Evolutionary conservation across 2,329 filamentous ascomycete species (phyloP).

Genomic region (Cordyceps militaris): DNA sequence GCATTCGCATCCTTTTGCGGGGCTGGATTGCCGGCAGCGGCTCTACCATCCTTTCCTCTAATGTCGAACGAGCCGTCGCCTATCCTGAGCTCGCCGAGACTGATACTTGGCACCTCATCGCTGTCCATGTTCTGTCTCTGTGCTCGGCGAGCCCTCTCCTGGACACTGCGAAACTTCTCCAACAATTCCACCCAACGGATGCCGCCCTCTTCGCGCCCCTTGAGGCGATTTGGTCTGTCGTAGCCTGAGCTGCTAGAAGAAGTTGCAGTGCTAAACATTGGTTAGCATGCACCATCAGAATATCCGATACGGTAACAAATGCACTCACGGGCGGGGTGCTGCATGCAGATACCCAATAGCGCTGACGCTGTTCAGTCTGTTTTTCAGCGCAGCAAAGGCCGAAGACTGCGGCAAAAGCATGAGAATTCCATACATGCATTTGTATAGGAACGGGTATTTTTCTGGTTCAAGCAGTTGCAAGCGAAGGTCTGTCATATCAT

Average conservation of each 20-base stretch:
- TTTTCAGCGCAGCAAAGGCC: conserved; percentile 93
- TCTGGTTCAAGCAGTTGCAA: conserved; percentile 94
- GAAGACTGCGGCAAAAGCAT: conserved; percentile 99
- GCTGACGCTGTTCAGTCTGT: conserved; percentile 92
- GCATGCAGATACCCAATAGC: conserved; percentile 93
- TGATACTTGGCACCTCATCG: conserved; percentile 40
- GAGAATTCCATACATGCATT: conserved; percentile 91
- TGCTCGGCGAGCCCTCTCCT: conserved; percentile 72
- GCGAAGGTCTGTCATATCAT: conserved; percentile 62
- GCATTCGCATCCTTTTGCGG: conserved; percentile 43
- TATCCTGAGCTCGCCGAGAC: conserved; percentile 34
- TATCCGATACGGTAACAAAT: neutral
- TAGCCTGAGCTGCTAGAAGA: conserved; percentile 50
- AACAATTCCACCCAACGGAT: conserved; percentile 91
- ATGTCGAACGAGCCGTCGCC: conserved; percentile 34
- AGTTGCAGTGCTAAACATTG: conserved; percentile 33
- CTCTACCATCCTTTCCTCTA: conserved; percentile 34
- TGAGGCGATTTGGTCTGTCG: conserved; percentile 72
- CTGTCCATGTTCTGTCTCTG: conserved; percentile 52
- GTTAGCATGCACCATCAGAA: neutral
- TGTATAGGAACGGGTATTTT: conserved; percentile 90
- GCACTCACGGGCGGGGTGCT: conserved; percentile 65
- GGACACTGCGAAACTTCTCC: conserved; percentile 88
- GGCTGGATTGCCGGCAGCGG: conserved; percentile 27
- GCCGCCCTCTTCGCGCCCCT: conserved; percentile 68